Conservation (phyloP, 805 yeast species). For the Pichia occidentalis region DNA sequence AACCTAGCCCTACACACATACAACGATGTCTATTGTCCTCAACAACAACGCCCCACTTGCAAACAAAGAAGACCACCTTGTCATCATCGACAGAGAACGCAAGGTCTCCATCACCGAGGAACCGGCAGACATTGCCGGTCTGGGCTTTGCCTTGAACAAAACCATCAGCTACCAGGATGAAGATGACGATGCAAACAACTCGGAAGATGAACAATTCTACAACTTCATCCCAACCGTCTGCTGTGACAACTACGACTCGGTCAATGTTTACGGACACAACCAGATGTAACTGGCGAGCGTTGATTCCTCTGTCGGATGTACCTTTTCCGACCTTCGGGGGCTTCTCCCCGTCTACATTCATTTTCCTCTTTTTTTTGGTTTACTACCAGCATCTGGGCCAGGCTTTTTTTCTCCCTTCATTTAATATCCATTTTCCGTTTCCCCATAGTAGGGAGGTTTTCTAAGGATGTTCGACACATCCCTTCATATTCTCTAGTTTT, state of each 20-base stretch:
- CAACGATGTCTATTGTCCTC: slow-evolving; percentile 9
- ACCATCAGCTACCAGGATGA: slow-evolving; percentile 8
- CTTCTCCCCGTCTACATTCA: no score
- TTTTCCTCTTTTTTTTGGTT: no score
- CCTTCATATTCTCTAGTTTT: no score
- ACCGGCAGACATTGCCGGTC: slow-evolving; percentile 1
- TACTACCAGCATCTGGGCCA: no score
- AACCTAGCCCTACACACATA: not conserved
- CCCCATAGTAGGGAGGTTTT: no score
- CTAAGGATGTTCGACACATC: no score
- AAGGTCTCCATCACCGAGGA: slow-evolving; percentile 5
- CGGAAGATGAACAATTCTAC: slow-evolving; percentile 1
- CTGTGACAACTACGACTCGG: slow-evolving; percentile 7
- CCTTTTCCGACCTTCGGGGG: no score
- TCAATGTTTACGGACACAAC: slow-evolving; percentile 11
- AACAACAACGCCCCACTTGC: slow-evolving; percentile 9
- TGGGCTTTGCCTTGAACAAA: slow-evolving; percentile 2
- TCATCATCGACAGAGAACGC: slow-evolving; percentile 8
- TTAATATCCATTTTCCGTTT: no score
- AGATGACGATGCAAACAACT: not conserved
- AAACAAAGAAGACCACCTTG: slow-evolving; percentile 6
- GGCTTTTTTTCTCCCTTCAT: no score
- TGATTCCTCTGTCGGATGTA: not conserved
- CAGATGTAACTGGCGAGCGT: not conserved
- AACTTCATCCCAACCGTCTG: slow-evolving; percentile 8